A percentile compares a stretch with the other conserved stretches of the same genome.
These are phyloP conservation scores for Aspergillus avenaceus DNA, from an alignment of 495 filamentous ascomycete species.

Conservation along the genomic window DNA sequence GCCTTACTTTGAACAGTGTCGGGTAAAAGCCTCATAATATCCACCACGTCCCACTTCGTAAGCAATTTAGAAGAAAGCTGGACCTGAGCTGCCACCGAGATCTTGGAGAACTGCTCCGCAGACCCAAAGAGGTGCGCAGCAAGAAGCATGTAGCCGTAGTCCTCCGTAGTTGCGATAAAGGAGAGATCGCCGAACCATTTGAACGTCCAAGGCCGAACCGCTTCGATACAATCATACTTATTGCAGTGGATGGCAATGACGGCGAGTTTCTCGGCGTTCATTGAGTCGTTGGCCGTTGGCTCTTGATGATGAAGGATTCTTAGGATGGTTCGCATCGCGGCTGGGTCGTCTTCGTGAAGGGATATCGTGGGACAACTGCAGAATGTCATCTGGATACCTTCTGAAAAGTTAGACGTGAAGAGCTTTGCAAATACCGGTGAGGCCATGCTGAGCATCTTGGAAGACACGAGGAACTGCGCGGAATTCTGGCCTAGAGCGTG, in stretches of 20 bases:
- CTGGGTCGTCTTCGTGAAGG: not conserved
- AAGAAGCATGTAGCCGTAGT: constrained; percentile 2
- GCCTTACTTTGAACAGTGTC: not conserved
- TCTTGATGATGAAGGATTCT: constrained; percentile 12
- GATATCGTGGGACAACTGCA: not conserved
- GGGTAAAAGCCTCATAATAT: not conserved
- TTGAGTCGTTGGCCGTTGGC: not conserved
- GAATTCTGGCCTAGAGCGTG: not conserved
- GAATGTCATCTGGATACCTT: not conserved
- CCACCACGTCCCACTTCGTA: not conserved
- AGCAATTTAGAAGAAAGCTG: not conserved
- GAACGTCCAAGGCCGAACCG: not conserved
- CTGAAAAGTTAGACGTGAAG: not conserved
- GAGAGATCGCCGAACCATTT: not conserved
- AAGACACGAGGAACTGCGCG: not conserved
- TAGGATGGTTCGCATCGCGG: not conserved
- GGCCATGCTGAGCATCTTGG: not conserved
- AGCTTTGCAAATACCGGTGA: not conserved
- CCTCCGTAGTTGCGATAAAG: not conserved
- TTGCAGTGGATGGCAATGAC: not conserved
- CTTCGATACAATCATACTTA: not conserved
- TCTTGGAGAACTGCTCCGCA: not conserved
- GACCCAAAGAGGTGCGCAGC: not conserved
- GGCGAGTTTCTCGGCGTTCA: not conserved
- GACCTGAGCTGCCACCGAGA: not conserved